Conservation (phyloP, 1,139 yeast species). For the Spathaspora sp. region DNA sequence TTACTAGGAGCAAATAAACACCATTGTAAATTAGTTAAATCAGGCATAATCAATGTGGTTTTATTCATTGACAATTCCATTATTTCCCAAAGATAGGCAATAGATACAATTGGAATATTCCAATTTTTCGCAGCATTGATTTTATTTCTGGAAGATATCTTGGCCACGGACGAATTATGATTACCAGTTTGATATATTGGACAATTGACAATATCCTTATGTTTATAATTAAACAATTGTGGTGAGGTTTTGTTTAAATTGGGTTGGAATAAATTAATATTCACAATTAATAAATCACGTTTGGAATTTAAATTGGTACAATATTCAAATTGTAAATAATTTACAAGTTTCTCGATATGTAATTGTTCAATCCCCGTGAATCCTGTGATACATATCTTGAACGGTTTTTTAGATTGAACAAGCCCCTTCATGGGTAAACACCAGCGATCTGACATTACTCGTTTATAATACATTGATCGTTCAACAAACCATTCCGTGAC, state of each 20-base stretch:
- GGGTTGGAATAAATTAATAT: conserved; percentile 49
- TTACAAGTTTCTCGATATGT: conserved; percentile 67
- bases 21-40: conserved; percentile 45
- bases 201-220: conserved; percentile 34
- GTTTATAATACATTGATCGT: conserved; percentile 64
- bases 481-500: conserved; percentile 89
- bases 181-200: conserved; percentile 31
- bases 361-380: conserved; percentile 79
- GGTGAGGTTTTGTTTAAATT: conserved; percentile 40
- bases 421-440: conserved; percentile 55
- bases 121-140: conserved; percentile 57
- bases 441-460: conserved; percentile 67
- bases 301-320: conserved; percentile 52
- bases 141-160: conserved; percentile 50
- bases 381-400: conserved; percentile 71
- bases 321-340: conserved; percentile 50
- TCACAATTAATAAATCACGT: conserved; percentile 65
- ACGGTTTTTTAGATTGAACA: conserved; percentile 28
- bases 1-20: conserved; percentile 49
- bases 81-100: conserved; percentile 52
- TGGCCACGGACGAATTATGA: conserved; percentile 28
- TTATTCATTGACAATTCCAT: conserved; percentile 20
- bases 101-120: conserved; percentile 56
- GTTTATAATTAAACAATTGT: conserved; percentile 35
- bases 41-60: conserved; percentile 26